Evolutionary conservation across 495 filamentous ascomycete genomes (phyloP).

Genomic region (Aspergillus mulundensis): DNA sequence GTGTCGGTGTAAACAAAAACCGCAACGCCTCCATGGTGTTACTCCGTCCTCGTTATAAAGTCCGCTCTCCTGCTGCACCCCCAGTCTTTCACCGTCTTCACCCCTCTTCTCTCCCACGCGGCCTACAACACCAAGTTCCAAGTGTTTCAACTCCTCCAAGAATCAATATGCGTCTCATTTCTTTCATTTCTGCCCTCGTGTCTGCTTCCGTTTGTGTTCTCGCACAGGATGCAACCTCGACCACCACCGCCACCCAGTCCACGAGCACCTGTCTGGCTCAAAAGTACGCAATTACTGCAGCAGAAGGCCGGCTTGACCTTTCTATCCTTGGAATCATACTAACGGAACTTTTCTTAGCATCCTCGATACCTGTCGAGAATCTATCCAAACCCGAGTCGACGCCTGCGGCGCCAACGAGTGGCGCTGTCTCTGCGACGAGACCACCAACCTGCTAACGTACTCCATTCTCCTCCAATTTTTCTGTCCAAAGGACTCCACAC

Average conservation of each 20-base stretch:
- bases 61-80: background rate
- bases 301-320: background rate
- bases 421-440: slow-evolving; percentile 30
- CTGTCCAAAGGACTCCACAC: no score
- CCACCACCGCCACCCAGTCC: background rate
- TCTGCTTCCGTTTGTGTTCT: slow-evolving; percentile 6
- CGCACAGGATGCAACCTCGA: slow-evolving; percentile 6
- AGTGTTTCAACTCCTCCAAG: background rate
- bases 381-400: slow-evolving; percentile 20
- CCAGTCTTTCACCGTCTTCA: background rate
- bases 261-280: slow-evolving; percentile 9
- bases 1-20: background rate
- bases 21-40: background rate
- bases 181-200: slow-evolving; percentile 4
- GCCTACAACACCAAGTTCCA: background rate
- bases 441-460: slow-evolving; percentile 30
- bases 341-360: slow-evolving; percentile 17
- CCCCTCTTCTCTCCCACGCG: background rate
- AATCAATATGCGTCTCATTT: slow-evolving; percentile 13
- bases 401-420: slow-evolving; percentile 27
- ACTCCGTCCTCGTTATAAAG: background rate
- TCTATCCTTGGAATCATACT: background rate
- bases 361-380: slow-evolving; percentile 28
- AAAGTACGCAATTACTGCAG: background rate
- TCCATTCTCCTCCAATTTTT: background rate